Evolutionary conservation across 164 flowering plant genomes (phyloP).

Genomic region (Taxillus chinensis): DNA sequence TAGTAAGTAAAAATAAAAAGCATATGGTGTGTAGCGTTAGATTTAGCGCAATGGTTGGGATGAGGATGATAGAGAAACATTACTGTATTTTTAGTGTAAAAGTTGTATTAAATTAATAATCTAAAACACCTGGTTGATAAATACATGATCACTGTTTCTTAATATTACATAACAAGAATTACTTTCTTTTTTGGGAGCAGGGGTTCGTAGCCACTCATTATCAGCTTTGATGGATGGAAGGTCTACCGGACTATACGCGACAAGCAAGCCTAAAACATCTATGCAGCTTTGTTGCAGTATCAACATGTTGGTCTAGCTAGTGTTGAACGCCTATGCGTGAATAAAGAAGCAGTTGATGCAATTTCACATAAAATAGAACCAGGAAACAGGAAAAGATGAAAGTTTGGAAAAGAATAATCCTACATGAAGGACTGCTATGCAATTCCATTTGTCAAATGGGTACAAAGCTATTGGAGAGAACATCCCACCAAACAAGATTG

Average conservation of each 20-base stretch:
- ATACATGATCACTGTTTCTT: too few relatives aligned
- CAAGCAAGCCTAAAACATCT: conserved; percentile 61
- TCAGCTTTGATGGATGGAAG: conserved; percentile 55
- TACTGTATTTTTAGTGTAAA: too few relatives aligned
- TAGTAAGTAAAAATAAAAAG: too few relatives aligned
- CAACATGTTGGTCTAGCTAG: conserved; percentile 70
- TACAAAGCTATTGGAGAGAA: conserved; percentile 44
- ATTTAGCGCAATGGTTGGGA: too few relatives aligned
- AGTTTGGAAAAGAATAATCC: background rate
- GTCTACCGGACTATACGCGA: conserved; percentile 69
- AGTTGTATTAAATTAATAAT: too few relatives aligned
- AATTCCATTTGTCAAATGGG: conserved; percentile 52
- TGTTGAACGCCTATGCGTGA: conserved; percentile 40
- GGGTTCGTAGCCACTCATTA: conserved; percentile 5
- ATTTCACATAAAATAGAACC: too few relatives aligned
- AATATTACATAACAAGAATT: too few relatives aligned
- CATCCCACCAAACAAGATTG: conserved; percentile 43
- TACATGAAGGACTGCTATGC: conserved; percentile 51
- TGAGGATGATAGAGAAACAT: too few relatives aligned
- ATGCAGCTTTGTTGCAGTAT: conserved; percentile 80
- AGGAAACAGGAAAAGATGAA: background rate
- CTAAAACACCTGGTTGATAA: too few relatives aligned
- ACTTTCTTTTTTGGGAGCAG: too few relatives aligned
- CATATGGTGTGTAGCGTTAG: too few relatives aligned
- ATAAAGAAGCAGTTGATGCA: too few relatives aligned